These are phyloP conservation scores for Solioccasus polychromus DNA, from an alignment of 768 basidiomycete species.

Conservation along the genomic window DNA sequence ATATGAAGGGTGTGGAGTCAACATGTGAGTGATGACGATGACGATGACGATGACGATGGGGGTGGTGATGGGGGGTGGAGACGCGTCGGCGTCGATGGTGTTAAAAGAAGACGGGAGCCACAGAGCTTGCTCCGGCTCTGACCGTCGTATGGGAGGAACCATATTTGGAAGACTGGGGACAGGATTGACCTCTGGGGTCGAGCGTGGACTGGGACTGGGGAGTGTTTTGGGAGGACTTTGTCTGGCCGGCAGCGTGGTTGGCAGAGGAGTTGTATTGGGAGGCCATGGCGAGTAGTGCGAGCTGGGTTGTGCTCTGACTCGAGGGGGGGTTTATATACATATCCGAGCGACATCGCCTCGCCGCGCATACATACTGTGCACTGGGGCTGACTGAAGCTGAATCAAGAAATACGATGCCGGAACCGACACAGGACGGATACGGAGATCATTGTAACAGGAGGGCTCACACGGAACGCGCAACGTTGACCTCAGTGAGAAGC, in stretches of 20 bases:
- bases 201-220: slow-evolving; percentile 20
- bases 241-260: slow-evolving; percentile 13
- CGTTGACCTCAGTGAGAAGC: background rate
- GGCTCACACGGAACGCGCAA: slow-evolving; percentile 22
- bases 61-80: no score
- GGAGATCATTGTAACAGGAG: slow-evolving; percentile 15
- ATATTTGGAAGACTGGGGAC: slow-evolving; percentile 26
- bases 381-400: slow-evolving; percentile 15
- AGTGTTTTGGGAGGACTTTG: slow-evolving; percentile 20
- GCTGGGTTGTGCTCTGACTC: background rate
- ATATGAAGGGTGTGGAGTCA: no score
- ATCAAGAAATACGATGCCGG: slow-evolving; percentile 29
- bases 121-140: slow-evolving; percentile 47
- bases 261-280: slow-evolving; percentile 21
- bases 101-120: slow-evolving; percentile 62
- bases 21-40: no score
- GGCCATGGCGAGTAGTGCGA: slow-evolving; percentile 19
- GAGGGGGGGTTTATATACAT: slow-evolving; percentile 26
- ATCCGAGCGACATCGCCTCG: slow-evolving; percentile 27
- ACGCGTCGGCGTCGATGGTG: no score
- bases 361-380: slow-evolving; percentile 4
- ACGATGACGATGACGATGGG: no score
- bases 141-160: slow-evolving; percentile 37
- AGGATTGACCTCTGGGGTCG: slow-evolving; percentile 21
- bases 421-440: slow-evolving; percentile 27